Base-by-base conservation (phyloP, 192 early-diverging fungal species). In the Backusella tarrabulga region DNA sequence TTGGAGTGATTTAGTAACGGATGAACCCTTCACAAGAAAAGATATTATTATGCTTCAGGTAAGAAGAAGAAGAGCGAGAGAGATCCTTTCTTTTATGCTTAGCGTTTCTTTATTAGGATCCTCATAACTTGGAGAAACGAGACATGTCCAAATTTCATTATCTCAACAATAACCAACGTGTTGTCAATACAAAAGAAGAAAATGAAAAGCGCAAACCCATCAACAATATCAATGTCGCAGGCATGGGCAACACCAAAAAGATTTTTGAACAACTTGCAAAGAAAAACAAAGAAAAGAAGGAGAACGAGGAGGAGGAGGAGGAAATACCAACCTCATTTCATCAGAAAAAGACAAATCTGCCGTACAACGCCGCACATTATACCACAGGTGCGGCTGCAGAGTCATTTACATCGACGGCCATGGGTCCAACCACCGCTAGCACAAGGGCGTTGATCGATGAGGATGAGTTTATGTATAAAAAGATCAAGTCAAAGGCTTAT, bases 41-140 rank as follows among this genome's bases (percentile, higher is more conserved):
- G 97, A 99, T 79, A 87, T 99, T 36, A 94, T 99, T 46, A 94
- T 94, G 21, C 84, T 99, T 35, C 95, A 95, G 80, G 90, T 85
- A 80, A 74, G 9, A 23, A 21, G 6, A 11, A 23, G 38, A n/a
- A 54, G 26, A 71, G 17, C 15, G 36, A 21, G 38, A 0, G 4
- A 44, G 32, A 41, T 80, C 66, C 17, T 7, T 56, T 35, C n/a
- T 52, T 19, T 52, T 21, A n/a, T n/a, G 17, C 56, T 71, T 36
- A 32, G 0, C 2, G 52, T 35, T 68, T 52, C 14, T 26, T 21
- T 50, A 26, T 77, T 77, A 95, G 88, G 94, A 96, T 80, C 95
- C 95, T 56, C 93, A 96, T 72, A 90, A 94, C 54, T 74, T 95
- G 4, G 83, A 84, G 56, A 85, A 81, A 26, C 83, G 89, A 52